Evolutionary conservation across 139 green algal species (phyloP).

Genomic region (Mychonastes homosphaera): DNA sequence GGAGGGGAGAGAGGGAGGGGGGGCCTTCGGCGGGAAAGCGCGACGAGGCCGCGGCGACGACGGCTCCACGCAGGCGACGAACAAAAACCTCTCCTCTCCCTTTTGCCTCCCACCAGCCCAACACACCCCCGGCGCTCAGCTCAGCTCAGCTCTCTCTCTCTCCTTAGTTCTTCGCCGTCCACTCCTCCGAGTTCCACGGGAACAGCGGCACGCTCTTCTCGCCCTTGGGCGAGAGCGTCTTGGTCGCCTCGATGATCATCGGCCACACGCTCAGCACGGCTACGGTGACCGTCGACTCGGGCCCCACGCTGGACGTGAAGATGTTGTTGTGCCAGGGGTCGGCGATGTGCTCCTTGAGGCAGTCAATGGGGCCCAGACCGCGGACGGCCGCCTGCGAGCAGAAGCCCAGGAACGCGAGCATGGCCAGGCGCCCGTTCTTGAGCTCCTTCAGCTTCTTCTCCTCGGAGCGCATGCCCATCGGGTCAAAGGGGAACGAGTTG

Average conservation of each 20-base stretch:
- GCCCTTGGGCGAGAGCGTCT: slow-evolving; percentile 29
- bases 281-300: slow-evolving; percentile 55
- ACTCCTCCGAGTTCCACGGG: slow-evolving; percentile 26
- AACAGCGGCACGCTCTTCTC: slow-evolving; percentile 25
- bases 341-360: slow-evolving; percentile 64
- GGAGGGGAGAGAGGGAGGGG: too few species aligned
- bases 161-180: neutral
- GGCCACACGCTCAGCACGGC: slow-evolving; percentile 55
- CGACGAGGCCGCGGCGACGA: too few species aligned
- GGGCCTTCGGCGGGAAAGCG: too few species aligned
- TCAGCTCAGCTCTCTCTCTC: too few species aligned
- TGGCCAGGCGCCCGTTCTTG: slow-evolving; percentile 67
- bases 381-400: slow-evolving; percentile 60
- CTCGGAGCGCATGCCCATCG: slow-evolving; percentile 45
- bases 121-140: too few species aligned
- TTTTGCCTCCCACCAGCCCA: too few species aligned
- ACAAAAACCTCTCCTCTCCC: too few species aligned
- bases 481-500: slow-evolving; percentile 63
- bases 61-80: too few species aligned
- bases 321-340: slow-evolving; percentile 85
- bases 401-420: slow-evolving; percentile 87
- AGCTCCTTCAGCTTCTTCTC: slow-evolving; percentile 65
- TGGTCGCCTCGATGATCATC: slow-evolving; percentile 67
- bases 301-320: slow-evolving; percentile 71
- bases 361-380: slow-evolving; percentile 73